phyloP scores from a whole-genome alignment of 1,284 basidiomycete species.

The Rhodofomes roseus region DNA sequence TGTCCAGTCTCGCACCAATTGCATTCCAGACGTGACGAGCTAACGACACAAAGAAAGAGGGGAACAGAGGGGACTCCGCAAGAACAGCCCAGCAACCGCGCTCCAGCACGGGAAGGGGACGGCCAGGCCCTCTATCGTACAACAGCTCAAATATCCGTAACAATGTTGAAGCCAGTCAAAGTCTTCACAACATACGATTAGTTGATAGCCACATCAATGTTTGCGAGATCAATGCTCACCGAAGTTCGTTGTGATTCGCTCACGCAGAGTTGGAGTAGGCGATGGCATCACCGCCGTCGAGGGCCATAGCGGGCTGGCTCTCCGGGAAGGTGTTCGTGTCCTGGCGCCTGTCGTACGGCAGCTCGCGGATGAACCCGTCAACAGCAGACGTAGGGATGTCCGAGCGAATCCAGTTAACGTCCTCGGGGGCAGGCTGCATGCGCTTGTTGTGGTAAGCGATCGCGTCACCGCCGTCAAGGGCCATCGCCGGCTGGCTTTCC shows the following conservation, averaged over 20 bases:
- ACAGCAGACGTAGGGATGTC: slow-evolving; percentile 20
- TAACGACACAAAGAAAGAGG: slow-evolving; percentile 3
- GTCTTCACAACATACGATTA: too few relatives aligned
- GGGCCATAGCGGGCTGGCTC: slow-evolving; percentile 24
- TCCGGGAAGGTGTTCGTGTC: slow-evolving; percentile 35
- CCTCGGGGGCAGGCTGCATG: slow-evolving; percentile 3
- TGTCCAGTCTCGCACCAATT: slow-evolving; percentile 7
- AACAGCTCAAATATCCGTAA: not conserved
- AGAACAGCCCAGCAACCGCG: not conserved
- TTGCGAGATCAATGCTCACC: slow-evolving; percentile 14
- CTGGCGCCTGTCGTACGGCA: not conserved
- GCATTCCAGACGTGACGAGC: slow-evolving; percentile 5
- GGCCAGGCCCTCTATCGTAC: not conserved
- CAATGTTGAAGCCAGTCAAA: slow-evolving; percentile 1
- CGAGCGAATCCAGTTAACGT: slow-evolving; percentile 15
- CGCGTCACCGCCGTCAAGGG: slow-evolving; percentile 13
- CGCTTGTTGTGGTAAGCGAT: slow-evolving; percentile 16
- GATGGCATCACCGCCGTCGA: slow-evolving; percentile 19
- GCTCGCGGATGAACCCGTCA: not conserved
- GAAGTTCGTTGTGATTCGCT: not conserved
- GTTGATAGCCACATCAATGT: slow-evolving; percentile 11
- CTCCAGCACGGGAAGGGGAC: not conserved
- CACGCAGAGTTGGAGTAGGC: slow-evolving; percentile 12
- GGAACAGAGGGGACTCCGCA: not conserved
- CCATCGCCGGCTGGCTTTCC: slow-evolving; percentile 22